Evolutionary conservation across 2,329 filamentous ascomycete species (phyloP).

Genomic region (Colletotrichum cordylinicola): DNA sequence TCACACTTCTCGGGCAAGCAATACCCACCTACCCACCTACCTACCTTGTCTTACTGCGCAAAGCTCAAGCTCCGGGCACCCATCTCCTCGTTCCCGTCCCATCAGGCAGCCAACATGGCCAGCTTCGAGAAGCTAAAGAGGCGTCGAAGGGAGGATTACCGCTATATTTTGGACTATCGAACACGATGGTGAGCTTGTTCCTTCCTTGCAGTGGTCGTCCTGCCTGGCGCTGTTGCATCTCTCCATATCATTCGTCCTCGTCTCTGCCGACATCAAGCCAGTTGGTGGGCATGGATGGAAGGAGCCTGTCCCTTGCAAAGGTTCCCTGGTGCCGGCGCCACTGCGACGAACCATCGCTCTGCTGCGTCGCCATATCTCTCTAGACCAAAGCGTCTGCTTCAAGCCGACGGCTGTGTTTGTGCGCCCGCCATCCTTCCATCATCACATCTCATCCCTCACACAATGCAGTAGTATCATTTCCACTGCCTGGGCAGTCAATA

Average conservation of each 20-base stretch:
- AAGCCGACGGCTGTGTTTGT: neutral
- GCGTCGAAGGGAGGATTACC: conserved; percentile 75
- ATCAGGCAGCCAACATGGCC: conserved; percentile 16
- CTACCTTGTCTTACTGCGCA: neutral
- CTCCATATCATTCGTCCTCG: neutral
- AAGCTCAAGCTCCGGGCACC: neutral
- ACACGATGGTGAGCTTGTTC: conserved; percentile 74
- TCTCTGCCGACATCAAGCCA: neutral
- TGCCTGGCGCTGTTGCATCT: neutral
- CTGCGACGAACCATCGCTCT: neutral
- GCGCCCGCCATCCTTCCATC: neutral
- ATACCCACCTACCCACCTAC: neutral
- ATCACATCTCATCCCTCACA: conserved; percentile 10
- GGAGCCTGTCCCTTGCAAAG: neutral
- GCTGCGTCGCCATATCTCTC: neutral
- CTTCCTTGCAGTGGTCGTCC: neutral
- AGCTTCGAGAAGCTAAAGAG: conserved; percentile 53
- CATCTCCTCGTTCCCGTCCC: conserved; percentile 19
- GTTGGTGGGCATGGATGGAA: neutral
- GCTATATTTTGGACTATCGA: conserved; percentile 79
- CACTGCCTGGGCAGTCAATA: conserved; percentile 1
- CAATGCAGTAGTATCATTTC: neutral
- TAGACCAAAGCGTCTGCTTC: neutral
- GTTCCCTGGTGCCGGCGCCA: neutral
- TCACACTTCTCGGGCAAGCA: neutral